Conservation (phyloP, 768 basidiomycete genomes). For the Imleria badia region DNA sequence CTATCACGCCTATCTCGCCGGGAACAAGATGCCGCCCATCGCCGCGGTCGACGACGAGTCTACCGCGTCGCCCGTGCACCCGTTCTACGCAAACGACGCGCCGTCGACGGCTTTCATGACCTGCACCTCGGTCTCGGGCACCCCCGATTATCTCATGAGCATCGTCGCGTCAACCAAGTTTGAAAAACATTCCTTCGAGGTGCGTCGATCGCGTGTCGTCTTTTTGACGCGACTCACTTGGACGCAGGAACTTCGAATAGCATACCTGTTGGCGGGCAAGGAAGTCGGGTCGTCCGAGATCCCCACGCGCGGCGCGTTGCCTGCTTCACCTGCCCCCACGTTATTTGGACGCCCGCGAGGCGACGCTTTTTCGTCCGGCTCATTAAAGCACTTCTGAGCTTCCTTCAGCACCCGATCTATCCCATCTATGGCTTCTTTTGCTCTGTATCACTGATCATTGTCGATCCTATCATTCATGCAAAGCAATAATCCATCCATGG, state of each 20-base stretch:
- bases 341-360: constrained; percentile 33
- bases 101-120: constrained; percentile 23
- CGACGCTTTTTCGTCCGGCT: constrained; percentile 30
- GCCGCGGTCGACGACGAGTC: constrained; percentile 1
- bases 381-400: constrained; percentile 17
- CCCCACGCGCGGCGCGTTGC: constrained; percentile 24
- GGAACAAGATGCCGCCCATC: constrained; percentile 12
- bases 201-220: constrained; percentile 15
- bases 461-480: neutral
- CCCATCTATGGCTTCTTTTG: neutral
- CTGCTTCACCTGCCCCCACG: constrained; percentile 23
- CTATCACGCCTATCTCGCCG: constrained; percentile 36
- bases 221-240: neutral
- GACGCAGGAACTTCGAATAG: constrained; percentile 51
- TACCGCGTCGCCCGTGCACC: neutral
- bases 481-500: neutral
- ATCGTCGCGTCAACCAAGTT: constrained; percentile 39
- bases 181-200: constrained; percentile 51
- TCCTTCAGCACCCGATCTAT: neutral
- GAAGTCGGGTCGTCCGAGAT: constrained; percentile 45
- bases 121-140: constrained; percentile 1
- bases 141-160: constrained; percentile 35
- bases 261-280: constrained; percentile 40
- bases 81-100: constrained; percentile 28
- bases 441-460: neutral